Evolutionary conservation across 2,329 filamentous ascomycete species (phyloP), one percentile per base, ranked within the genome.

Genomic region (Cladosporium sp.): DNA sequence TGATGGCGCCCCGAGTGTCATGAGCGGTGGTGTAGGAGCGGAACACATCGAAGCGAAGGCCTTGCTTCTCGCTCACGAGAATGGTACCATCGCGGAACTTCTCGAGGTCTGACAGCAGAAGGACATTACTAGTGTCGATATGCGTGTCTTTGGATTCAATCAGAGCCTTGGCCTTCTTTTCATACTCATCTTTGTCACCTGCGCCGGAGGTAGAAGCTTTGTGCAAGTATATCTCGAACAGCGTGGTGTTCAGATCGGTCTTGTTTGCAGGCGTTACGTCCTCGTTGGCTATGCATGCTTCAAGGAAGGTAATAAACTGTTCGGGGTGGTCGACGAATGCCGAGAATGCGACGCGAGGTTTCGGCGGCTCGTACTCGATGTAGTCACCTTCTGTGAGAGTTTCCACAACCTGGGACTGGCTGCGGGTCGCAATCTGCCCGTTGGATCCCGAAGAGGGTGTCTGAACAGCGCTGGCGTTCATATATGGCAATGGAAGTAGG

Each of bases 211-310:
- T 87, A 66, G 88, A 90, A 26, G 94, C 91, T 72, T 93, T 95
- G 77, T 96, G 91, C 10, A 99, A 82, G 75, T 98, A 99, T 91
- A 99, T 98, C 78, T 99, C 96, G 74, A 99, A 98, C 16, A 99
- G 78, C 0, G 96, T 97, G 0, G 94, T 98, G 74, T 95, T 95
- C 18, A 99, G 84, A 76, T 99, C 96, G 1, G 89, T 86, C 69
- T 88, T 91, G 75, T 97, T 91, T 10, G 88, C 85, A 40, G 91
- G 84, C 23, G 87, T 88, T n/a, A 96, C 78, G 26, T 86, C 84
- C 23, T 88, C 83, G 66, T 93, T 89, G 59, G 88, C 82, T 5
- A 96, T 85, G 67, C 94, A 93, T 5, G 93, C 92, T 78, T 99
- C 94, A 0, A 99, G 83, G 75, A 99, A 99, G 18, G 88, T 82